These are phyloP conservation scores for Phytophthora kernoviae DNA, from an alignment of 352 stramenopile species.

Conservation along the genomic window DNA sequence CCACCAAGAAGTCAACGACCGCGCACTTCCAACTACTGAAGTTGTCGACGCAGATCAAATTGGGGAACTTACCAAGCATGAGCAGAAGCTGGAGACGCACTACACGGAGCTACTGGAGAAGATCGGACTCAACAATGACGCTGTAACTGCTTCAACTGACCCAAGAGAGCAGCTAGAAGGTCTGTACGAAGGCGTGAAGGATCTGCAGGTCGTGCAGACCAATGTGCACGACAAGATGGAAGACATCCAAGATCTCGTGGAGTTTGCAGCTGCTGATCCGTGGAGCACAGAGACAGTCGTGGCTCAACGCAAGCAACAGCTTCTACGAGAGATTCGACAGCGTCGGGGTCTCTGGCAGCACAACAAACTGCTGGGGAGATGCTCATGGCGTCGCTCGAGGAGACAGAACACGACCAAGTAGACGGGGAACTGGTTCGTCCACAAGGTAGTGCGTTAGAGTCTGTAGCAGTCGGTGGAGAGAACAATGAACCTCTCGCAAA, in stretches of 20 bases:
- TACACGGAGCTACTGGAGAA: constrained; percentile 38
- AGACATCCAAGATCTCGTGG: constrained; percentile 39
- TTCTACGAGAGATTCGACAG: constrained; percentile 40
- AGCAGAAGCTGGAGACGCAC: constrained; percentile 42
- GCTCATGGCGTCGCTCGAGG: constrained; percentile 42
- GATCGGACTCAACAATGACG: constrained; percentile 1
- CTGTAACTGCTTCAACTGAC: neutral
- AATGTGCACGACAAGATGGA: constrained; percentile 41
- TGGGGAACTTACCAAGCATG: constrained; percentile 52
- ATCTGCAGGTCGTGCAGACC: constrained; percentile 50
- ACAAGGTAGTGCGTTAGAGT: constrained; percentile 12
- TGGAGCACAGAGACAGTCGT: constrained; percentile 34
- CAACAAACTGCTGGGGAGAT: constrained; percentile 59
- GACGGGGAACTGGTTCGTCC: constrained; percentile 16
- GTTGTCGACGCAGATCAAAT: constrained; percentile 55
- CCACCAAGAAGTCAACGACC: constrained; percentile 12
- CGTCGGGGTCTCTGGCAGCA: constrained; percentile 55
- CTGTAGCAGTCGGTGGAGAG: constrained; percentile 11
- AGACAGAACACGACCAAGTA: constrained; percentile 32
- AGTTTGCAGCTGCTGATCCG: constrained; percentile 37
- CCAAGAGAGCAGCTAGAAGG: constrained; percentile 27
- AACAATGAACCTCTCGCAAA: constrained; percentile 26
- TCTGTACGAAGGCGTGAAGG: constrained; percentile 48
- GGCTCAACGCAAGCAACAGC: constrained; percentile 28
- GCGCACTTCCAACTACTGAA: constrained; percentile 51